phyloP scores from a whole-genome alignment of 495 filamentous ascomycete species.

The Barbatosphaeria neglecta region DNA sequence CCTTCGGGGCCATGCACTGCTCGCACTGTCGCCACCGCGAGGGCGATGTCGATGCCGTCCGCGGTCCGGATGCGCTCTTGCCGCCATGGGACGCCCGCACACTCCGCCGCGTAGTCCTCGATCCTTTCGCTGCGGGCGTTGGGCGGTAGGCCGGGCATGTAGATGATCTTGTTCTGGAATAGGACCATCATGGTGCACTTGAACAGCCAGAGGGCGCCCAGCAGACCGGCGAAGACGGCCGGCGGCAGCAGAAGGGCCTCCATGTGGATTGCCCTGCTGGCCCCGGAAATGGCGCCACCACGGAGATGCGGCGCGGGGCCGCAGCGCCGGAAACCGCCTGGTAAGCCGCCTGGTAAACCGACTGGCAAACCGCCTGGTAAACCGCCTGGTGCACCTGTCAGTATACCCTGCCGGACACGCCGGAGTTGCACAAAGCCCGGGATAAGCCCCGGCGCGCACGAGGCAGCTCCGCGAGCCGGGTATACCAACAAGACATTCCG shows the following conservation, averaged over 20 bases:
- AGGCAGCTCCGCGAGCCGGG: too few species aligned
- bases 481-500: too few species aligned
- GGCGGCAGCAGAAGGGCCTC: conserved; percentile 51
- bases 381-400: too few species aligned
- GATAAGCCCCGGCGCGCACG: neutral
- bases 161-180: conserved; percentile 77
- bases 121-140: conserved; percentile 47
- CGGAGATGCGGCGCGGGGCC: neutral
- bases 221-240: conserved; percentile 51
- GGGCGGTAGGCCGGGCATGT: conserved; percentile 64
- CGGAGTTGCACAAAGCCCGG: neutral
- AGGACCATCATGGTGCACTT: conserved; percentile 73
- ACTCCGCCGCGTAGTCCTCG: conserved; percentile 44
- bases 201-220: conserved; percentile 60
- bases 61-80: conserved; percentile 38
- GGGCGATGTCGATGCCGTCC: conserved; percentile 50
- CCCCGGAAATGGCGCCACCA: neutral
- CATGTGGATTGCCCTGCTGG: conserved; percentile 29
- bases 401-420: too few species aligned
- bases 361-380: too few species aligned
- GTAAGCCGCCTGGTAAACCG: too few species aligned
- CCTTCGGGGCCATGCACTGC: conserved; percentile 5
- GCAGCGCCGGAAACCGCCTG: neutral
- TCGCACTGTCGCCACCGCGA: conserved; percentile 39
- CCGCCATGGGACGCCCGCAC: conserved; percentile 49